These are phyloP conservation scores for Penicillium pulvis DNA, from an alignment of 495 filamentous ascomycete species.

Conservation along the genomic window DNA sequence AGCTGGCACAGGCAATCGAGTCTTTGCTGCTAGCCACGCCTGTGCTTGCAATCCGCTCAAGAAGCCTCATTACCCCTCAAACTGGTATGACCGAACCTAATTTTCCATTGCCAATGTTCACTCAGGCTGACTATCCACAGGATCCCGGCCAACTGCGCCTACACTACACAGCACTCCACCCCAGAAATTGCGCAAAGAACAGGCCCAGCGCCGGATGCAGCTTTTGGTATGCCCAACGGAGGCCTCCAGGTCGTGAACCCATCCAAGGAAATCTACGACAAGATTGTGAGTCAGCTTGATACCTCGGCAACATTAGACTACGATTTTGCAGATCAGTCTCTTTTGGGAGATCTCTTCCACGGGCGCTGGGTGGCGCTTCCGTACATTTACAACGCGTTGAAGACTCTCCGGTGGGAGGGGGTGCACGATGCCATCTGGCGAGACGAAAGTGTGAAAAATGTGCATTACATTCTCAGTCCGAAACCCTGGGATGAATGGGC, in stretches of 20 bases:
- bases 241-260: constrained; percentile 76
- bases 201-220: constrained; percentile 52
- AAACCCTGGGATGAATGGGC: constrained; percentile 77
- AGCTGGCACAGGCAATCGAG: constrained; percentile 53
- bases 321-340: constrained; percentile 75
- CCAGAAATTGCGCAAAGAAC: constrained; percentile 57
- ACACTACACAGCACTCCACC: constrained; percentile 65
- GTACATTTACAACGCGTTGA: constrained; percentile 82
- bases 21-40: constrained; percentile 75
- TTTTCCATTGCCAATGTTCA: background rate
- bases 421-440: constrained; percentile 75
- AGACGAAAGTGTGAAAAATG: constrained; percentile 73
- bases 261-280: constrained; percentile 52
- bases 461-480: constrained; percentile 77
- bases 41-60: constrained; percentile 81
- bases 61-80: constrained; percentile 70
- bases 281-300: constrained; percentile 48
- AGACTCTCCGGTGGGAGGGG: constrained; percentile 68
- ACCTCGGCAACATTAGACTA: constrained; percentile 48
- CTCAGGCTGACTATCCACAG: constrained; percentile 25
- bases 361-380: constrained; percentile 73
- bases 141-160: constrained; percentile 74
- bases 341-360: constrained; percentile 66
- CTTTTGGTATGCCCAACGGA: constrained; percentile 70
- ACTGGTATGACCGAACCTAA: constrained; percentile 55